phyloP scores from a whole-genome alignment of 2,329 filamentous ascomycete species.

The Apiospora saccharicola region DNA sequence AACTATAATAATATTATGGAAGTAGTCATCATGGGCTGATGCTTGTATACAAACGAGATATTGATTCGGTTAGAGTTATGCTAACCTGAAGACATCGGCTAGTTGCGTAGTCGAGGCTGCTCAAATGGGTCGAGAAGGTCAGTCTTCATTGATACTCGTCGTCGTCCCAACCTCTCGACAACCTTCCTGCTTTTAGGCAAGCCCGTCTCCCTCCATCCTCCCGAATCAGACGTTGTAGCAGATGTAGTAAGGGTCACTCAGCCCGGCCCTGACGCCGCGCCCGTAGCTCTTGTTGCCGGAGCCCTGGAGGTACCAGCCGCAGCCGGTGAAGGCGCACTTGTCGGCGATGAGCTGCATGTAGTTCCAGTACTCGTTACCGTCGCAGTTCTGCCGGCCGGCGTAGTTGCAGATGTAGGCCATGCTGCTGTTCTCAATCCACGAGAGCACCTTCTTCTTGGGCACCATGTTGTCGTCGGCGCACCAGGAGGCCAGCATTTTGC shows the following conservation, averaged over 20 bases:
- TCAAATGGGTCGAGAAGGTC: not conserved
- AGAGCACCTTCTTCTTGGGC: not conserved
- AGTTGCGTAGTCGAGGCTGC: not conserved
- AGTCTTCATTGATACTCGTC: not conserved
- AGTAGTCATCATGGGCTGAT: not conserved
- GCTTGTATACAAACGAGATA: not conserved
- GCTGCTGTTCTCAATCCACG: not conserved
- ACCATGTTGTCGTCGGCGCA: not conserved
- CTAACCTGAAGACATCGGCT: not conserved
- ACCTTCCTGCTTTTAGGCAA: too few species aligned
- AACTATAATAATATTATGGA: too few species aligned
- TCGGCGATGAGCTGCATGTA: not conserved
- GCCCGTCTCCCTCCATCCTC: too few species aligned
- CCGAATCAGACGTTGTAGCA: not conserved
- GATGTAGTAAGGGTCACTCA: not conserved
- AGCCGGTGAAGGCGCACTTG: not conserved
- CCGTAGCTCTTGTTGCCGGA: conserved; percentile 16
- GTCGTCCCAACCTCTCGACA: not conserved
- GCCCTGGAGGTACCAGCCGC: conserved; percentile 19
- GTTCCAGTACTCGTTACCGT: conserved; percentile 17
- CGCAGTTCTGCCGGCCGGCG: conserved; percentile 17
- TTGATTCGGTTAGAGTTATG: not conserved
- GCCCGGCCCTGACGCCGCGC: not conserved
- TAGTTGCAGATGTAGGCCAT: conserved; percentile 22
- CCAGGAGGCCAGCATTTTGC: not conserved